Evolutionary conservation across 768 basidiomycete genomes (phyloP), one percentile per base, ranked within the genome.

Genomic region (Lactarius quietus): DNA sequence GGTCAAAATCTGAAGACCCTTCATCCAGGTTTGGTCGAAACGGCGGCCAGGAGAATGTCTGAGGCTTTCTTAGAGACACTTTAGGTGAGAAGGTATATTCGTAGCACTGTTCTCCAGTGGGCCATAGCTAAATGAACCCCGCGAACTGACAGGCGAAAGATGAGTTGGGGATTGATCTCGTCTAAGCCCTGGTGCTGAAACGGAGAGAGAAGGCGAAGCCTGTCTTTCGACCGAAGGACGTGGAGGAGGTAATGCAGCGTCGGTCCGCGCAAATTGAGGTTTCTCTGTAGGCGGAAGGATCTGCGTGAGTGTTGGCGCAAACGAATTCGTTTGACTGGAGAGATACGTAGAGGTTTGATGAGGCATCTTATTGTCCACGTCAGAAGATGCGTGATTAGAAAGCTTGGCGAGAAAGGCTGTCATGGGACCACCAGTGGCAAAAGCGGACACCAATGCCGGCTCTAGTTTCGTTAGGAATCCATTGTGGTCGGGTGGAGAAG

Each of bases 401-500:
- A 71, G 71, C 39, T 69, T 69, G 23, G 75, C 76, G 36, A 76
- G 75, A 39, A 83, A 82, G 57, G 81, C 80, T 17, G 79, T 79
- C 63, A 82, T 73, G 54, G 82, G 80, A 23, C 83, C 82, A n/a
- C 77, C 80, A 12, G 82, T 82, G 14, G 83, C 78, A 62, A 84
- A 83, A n/a, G 81, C 77, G 70, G 80, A 52, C 57, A 10, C 54
- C 62, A 26, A 55, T 54, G 29, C 70, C 6, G 64, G 58, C 28
- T 57, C 39, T 28, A 59, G 57, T 23, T 35, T 33, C 38, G 17
- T 45, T 7, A 39, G 9, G 15, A 17, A 39, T 5, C 20, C 61
- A 3, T 26, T 14, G 39, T 54, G 45, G 39, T 18, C 15, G 36
- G 57, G 54, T 31, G 35, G 41, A 26, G 57, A 63, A 36, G 39